Evolutionary conservation across 2,329 filamentous ascomycete species (phyloP), one percentile per base, ranked within the genome.

Genomic region (Aphanoascus verrucosus): DNA sequence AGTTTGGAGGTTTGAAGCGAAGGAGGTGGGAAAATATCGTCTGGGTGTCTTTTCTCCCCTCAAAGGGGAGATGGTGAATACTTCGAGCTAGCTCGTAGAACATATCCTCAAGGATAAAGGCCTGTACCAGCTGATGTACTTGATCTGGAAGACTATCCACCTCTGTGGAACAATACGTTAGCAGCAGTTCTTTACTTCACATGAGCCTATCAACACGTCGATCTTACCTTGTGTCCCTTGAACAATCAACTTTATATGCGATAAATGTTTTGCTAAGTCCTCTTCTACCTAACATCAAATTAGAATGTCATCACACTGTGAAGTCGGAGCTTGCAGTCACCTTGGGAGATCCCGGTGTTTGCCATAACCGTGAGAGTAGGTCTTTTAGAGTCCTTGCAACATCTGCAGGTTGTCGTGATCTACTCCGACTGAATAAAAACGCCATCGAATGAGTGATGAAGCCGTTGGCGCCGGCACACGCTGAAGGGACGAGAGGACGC

Each of bases 21-120:
- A 96, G 88, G 61, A 94, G 86, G 68, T 91, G 93, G 40, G 89
- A 95, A 73, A 97, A 93, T 67, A 96, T 93, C 58, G 93, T 87
- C 68, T 96, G 91, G 11, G 88, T 87, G 66, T 96, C 91, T 74
- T 96, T 97, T 64, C 91, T 84, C 37, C 90, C 88, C 74, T 98
- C 93, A 74, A 98, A 98, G 0, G 91, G 89, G 3, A 98, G 79
- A 49, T 84, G 81, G 70, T 88, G 83, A 44, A 98, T 85, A 65
- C 85, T 85, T 56, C 84, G 78, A 17, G 91, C 88, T 55, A 98
- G 83, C 49, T 86, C 77, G 62, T 86, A 86, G 42, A 98, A 82
- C 6, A 98, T 77, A 67, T 95, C 89, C 72, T 96, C 89, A 66
- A 90, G 83, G 62, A 96, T 85, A 57, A 94, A 82, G 59, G 86